A percentile compares a stretch with the other conserved stretches of the same genome.
These are phyloP conservation scores for Venturia asperata DNA, from an alignment of 2,329 filamentous ascomycete genomes.

Conservation along the genomic window DNA sequence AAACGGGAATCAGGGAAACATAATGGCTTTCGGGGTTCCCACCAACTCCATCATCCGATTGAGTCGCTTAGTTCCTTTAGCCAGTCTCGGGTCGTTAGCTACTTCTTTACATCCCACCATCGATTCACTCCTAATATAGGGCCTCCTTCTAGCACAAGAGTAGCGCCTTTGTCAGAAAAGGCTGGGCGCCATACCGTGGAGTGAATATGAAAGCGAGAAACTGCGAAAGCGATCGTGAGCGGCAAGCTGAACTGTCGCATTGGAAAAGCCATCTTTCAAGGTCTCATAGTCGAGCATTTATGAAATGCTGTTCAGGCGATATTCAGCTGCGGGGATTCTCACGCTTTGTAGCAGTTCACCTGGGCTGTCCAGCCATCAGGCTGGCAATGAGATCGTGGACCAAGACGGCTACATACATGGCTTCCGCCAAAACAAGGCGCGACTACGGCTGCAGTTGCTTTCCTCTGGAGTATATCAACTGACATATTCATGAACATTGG, in stretches of 20 bases:
- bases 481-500: too few species aligned
- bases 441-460: too few species aligned
- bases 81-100: slow-evolving; percentile 39
- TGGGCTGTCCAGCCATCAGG: too few species aligned
- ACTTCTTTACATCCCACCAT: slow-evolving; percentile 49
- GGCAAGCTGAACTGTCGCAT: background rate
- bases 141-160: background rate
- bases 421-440: too few species aligned
- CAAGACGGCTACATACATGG: too few species aligned
- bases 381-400: too few species aligned
- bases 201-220: background rate
- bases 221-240: background rate
- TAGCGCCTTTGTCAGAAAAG: background rate
- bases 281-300: too few species aligned
- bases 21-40: slow-evolving; percentile 40
- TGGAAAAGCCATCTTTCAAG: too few species aligned
- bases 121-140: background rate
- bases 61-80: slow-evolving; percentile 38
- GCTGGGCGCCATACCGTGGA: too few species aligned
- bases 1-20: slow-evolving; percentile 49
- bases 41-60: slow-evolving; percentile 44
- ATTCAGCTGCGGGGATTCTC: background rate
- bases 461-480: too few species aligned
- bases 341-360: too few species aligned
- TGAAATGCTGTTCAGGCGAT: background rate